A percentile compares a stretch with the other conserved stretches of the same genome.
Evolutionary conservation across 148 eudicot species (phyloP).

Genomic region (Cornus controversa): DNA sequence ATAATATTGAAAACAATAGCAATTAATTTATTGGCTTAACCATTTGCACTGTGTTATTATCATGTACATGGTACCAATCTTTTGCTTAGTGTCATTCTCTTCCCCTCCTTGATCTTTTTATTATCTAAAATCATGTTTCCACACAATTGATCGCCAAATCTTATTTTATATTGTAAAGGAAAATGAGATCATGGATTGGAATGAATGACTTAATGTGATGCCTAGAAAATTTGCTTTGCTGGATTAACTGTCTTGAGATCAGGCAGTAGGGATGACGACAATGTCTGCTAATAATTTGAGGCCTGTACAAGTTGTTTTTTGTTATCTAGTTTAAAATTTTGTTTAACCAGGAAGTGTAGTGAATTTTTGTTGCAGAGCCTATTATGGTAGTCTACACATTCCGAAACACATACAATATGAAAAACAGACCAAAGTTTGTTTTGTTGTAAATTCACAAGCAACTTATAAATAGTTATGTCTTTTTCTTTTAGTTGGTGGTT

Average conservation of each 20-base stretch:
- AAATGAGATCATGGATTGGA: not conserved
- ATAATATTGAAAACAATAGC: not conserved
- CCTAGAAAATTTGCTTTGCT: not conserved
- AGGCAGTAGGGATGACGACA: not conserved
- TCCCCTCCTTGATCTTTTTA: not conserved
- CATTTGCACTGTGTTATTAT: not conserved
- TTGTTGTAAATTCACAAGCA: not conserved
- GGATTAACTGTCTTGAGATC: not conserved
- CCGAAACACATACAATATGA: not conserved
- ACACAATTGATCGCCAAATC: not conserved
- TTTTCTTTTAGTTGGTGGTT: too few relatives aligned
- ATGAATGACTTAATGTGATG: not conserved
- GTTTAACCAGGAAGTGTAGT: too few relatives aligned
- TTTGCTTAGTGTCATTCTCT: not conserved
- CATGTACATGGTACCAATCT: not conserved
- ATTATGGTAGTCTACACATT: not conserved
- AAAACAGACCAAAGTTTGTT: too few relatives aligned
- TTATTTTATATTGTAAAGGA: not conserved
- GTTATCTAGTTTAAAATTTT: not conserved
- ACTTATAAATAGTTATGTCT: not conserved
- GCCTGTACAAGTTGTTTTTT: not conserved
- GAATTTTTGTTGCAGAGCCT: not conserved
- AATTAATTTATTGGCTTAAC: not conserved
- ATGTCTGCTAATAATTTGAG: not conserved
- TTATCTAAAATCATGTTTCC: not conserved